A percentile compares a stretch with the other conserved stretches of the same genome.
Evolutionary conservation across 169 alveolate species (phyloP).

Genomic region (Toxoplasma gondii): DNA sequence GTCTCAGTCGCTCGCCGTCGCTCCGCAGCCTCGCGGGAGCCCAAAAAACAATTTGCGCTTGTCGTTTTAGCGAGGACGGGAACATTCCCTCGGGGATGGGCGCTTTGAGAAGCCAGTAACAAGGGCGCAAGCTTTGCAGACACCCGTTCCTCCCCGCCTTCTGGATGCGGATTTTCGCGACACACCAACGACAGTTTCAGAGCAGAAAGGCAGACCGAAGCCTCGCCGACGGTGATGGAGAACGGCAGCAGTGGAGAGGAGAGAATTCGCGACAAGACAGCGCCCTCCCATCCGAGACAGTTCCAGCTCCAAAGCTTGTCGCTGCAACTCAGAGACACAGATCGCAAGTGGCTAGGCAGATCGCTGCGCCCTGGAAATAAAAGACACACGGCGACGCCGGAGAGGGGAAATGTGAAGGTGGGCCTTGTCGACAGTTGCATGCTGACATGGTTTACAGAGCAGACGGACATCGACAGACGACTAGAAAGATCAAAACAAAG

Average conservation of each 20-base stretch:
- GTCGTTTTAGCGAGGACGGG: neutral
- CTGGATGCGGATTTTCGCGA: neutral
- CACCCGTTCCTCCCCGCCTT: neutral
- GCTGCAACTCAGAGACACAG: neutral
- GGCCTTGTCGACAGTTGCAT: no score
- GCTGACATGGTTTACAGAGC: no score
- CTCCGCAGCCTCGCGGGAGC: neutral
- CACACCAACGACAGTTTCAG: neutral
- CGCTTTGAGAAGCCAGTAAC: no score
- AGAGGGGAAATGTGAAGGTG: no score
- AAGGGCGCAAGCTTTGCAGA: neutral
- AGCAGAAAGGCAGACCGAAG: neutral
- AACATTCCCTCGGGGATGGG: neutral
- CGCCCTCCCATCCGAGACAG: slow-evolving; percentile 15
- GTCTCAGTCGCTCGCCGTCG: neutral
- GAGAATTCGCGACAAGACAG: neutral
- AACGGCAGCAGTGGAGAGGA: neutral
- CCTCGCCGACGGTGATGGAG: neutral
- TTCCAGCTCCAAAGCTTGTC: slow-evolving; percentile 5
- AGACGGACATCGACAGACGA: no score
- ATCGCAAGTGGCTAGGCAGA: neutral
- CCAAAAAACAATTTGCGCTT: neutral
- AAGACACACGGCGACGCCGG: neutral
- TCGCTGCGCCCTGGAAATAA: slow-evolving; percentile 1
- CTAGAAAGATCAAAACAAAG: no score